Evolutionary conservation across 805 yeast species (phyloP), one percentile per base, ranked within the genome.

Genomic region (Priceomyces medius): DNA sequence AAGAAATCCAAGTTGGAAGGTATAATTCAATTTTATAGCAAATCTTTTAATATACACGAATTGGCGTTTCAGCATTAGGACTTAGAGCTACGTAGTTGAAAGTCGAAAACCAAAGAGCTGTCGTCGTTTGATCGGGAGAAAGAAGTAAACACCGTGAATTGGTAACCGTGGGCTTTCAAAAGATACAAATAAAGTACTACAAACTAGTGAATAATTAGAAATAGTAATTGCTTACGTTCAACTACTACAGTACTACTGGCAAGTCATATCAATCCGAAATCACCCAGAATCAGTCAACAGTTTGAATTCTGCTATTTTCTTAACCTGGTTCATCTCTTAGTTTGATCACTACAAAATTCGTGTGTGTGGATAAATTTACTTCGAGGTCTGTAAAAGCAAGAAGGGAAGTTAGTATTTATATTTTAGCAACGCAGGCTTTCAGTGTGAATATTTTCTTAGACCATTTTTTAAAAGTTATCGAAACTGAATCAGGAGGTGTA

Each of bases 21-120:
- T 28, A 31, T 31, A 17, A 31, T 31, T 20, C 34, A 31, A 17
- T 31, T 31, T 31, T 19, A 14, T 14, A 23, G 34, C 10, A n/a
- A 31, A 31, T 10, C 34, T 31, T 8, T n/a, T 6, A 14, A 26
- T 26, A n/a, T n/a, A n/a, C 29, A n/a, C 5, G 29, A 26, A 10
- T n/a, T 14, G 29, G n/a, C 29, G 29, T 26, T 26, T n/a, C 24
- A 21, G 14, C 10, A 8, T n/a, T 10, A 26, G 14, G 29, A 14
- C 29, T 26, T 26, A 14, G 29, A 14, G n/a, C 29, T 6, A 26
- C 29, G 14, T 26, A 26, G 24, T 14, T 26, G 12, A 26, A 26
- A 26, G 29, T 26, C 29, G n/a, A 26, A 12, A n/a, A 9, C n/a
- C n/a, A 8, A 4, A 26, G 29, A 26, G n/a, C 29, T 14, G n/a